Evolutionary conservation across 495 filamentous ascomycete species (phyloP).

Genomic region (Tricharina praecox): DNA sequence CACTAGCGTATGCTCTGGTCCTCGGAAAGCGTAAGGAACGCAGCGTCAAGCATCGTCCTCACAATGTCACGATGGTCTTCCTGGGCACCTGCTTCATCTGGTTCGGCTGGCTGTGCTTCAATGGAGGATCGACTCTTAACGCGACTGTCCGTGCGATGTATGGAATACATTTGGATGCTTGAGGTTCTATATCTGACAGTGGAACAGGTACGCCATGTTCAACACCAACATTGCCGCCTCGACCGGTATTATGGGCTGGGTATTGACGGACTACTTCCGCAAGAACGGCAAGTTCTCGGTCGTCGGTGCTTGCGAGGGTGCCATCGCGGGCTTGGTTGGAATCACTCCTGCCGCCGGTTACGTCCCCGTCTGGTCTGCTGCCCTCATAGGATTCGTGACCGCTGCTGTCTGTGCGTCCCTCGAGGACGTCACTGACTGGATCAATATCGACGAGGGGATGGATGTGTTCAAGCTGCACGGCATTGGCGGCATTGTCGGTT

Average conservation of each 20-base stretch:
- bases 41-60: conserved; percentile 31
- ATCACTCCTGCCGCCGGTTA: conserved; percentile 49
- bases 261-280: conserved; percentile 40
- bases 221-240: conserved; percentile 46
- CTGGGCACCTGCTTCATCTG: conserved; percentile 42
- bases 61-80: conserved; percentile 41
- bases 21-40: conserved; percentile 36
- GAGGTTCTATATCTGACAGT: no score
- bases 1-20: conserved; percentile 40
- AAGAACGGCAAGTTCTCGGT: conserved; percentile 40
- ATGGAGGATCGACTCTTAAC: conserved; percentile 43
- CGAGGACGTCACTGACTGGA: conserved; percentile 40
- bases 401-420: conserved; percentile 34
- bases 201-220: conserved; percentile 33
- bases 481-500: conserved; percentile 43
- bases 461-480: conserved; percentile 50
- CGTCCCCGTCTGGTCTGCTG: conserved; percentile 40
- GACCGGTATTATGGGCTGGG: conserved; percentile 43
- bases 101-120: conserved; percentile 48
- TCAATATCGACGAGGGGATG: conserved; percentile 44
- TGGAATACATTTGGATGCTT: no score
- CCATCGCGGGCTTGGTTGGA: conserved; percentile 46
- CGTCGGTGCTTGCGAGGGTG: conserved; percentile 44
- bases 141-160: conserved; percentile 40
- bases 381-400: conserved; percentile 43